Evolutionary conservation across 352 stramenopile genomes (phyloP).

Genomic region (Phytopythium mirpurense): DNA sequence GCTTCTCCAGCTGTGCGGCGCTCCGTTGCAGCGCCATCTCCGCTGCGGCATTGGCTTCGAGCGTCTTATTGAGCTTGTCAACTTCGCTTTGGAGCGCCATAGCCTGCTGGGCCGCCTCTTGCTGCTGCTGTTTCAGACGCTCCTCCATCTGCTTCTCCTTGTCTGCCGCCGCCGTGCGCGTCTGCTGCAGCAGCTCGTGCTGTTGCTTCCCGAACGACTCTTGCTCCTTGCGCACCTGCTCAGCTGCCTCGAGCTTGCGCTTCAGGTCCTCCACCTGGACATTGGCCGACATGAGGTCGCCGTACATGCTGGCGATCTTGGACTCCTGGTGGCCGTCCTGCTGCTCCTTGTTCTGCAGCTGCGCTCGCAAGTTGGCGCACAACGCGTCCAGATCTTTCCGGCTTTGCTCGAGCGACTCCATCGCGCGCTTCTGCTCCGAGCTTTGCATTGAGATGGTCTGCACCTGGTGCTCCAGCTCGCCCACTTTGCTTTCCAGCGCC

Average conservation of each 20-base stretch:
- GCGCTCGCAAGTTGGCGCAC: slow-evolving; percentile 39
- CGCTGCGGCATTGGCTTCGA: slow-evolving; percentile 28
- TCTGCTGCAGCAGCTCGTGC: slow-evolving; percentile 48
- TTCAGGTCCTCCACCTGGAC: slow-evolving; percentile 75
- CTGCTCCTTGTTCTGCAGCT: slow-evolving; percentile 56
- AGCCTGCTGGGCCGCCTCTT: slow-evolving; percentile 23
- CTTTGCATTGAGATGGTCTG: slow-evolving; percentile 51
- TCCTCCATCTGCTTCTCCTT: slow-evolving; percentile 43
- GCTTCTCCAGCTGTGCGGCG: slow-evolving; percentile 22
- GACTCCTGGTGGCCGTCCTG: slow-evolving; percentile 67
- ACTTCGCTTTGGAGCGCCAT: slow-evolving; percentile 32
- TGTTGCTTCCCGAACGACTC: slow-evolving; percentile 46
- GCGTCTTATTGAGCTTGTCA: slow-evolving; percentile 29
- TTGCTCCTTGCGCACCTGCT: slow-evolving; percentile 63
- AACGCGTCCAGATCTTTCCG: slow-evolving; percentile 70
- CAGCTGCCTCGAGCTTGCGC: slow-evolving; percentile 55
- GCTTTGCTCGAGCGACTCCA: slow-evolving; percentile 52
- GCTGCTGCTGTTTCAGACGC: slow-evolving; percentile 30
- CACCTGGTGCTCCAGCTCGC: slow-evolving; percentile 49
- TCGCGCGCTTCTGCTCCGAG: slow-evolving; percentile 47
- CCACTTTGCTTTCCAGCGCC: slow-evolving; percentile 32
- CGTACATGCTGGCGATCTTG: slow-evolving; percentile 54
- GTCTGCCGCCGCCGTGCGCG: slow-evolving; percentile 30
- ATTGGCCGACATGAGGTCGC: slow-evolving; percentile 69
- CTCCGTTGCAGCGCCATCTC: slow-evolving; percentile 28